phyloP scores from a whole-genome alignment of 371 early-diverging fungal species.

The Mucor racemosus region DNA sequence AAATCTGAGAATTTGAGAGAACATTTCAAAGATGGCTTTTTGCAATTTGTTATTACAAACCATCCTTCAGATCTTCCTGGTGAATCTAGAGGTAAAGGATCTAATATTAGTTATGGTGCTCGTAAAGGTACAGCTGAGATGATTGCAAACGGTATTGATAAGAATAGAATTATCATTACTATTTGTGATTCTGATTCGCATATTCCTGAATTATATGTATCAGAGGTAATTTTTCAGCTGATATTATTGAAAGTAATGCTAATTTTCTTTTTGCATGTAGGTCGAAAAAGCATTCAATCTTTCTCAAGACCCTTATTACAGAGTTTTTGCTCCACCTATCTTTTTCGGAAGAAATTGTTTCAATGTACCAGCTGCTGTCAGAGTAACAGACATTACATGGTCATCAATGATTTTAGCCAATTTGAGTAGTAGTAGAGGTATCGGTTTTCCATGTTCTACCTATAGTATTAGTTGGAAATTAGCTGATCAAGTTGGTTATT shows the following conservation, averaged over 20 bases:
- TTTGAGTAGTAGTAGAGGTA: constrained; percentile 58
- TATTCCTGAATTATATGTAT: constrained; percentile 64
- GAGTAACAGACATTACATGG: constrained; percentile 75
- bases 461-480: constrained; percentile 69
- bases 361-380: constrained; percentile 70
- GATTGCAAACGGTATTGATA: constrained; percentile 36
- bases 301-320: constrained; percentile 42
- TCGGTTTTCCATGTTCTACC: constrained; percentile 72
- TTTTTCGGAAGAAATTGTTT: constrained; percentile 73
- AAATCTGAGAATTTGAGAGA: constrained; percentile 61
- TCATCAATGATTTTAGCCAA: constrained; percentile 72
- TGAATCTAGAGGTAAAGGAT: constrained; percentile 77
- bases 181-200: constrained; percentile 74
- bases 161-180: constrained; percentile 58
- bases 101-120: constrained; percentile 76
- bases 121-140: constrained; percentile 35
- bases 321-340: constrained; percentile 67
- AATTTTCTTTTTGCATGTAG: background rate
- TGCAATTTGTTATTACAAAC: constrained; percentile 61
- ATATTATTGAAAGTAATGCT: background rate
- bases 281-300: constrained; percentile 24
- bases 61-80: constrained; percentile 74
- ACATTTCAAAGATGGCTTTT: constrained; percentile 53
- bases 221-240: constrained; percentile 18
- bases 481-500: constrained; percentile 65